These are phyloP conservation scores for Candida insectalens DNA, from an alignment of 805 yeast species.

Conservation along the genomic window DNA sequence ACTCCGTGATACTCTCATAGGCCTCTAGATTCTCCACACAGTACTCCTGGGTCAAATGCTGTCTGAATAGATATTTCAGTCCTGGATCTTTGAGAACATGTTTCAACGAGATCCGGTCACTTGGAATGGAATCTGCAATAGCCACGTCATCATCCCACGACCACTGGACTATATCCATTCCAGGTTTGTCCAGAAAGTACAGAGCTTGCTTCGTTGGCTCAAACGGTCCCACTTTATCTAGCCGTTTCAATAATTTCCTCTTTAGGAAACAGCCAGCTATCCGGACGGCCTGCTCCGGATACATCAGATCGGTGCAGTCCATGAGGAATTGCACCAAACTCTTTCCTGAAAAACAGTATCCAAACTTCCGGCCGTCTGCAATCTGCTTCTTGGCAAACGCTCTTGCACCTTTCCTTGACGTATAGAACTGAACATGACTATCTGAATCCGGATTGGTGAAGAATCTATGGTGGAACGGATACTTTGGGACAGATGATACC, in stretches of 20 bases:
- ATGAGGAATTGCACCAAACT: conserved; percentile 78
- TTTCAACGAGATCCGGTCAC: background rate
- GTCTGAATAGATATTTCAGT: conserved; percentile 51
- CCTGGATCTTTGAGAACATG: conserved; percentile 59
- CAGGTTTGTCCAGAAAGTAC: conserved; percentile 15
- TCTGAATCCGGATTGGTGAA: conserved; percentile 88
- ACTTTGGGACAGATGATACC: conserved; percentile 11
- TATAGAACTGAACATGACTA: conserved; percentile 71
- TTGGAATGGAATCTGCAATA: too few species aligned
- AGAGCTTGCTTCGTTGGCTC: conserved; percentile 10
- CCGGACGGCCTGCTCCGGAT: conserved; percentile 40
- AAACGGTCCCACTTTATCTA: conserved; percentile 4
- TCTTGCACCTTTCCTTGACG: conserved; percentile 55
- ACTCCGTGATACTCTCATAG: conserved; percentile 46
- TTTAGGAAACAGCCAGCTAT: conserved; percentile 42
- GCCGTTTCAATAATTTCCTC: conserved; percentile 33
- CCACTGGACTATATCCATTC: conserved; percentile 17
- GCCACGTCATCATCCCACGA: background rate
- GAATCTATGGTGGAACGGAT: conserved; percentile 67
- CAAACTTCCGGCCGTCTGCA: conserved; percentile 21
- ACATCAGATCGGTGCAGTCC: conserved; percentile 76
- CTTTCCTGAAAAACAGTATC: conserved; percentile 61
- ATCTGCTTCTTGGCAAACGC: conserved; percentile 33
- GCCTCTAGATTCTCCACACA: conserved; percentile 77
- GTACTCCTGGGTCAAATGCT: conserved; percentile 51